Evolutionary conservation across 495 filamentous ascomycete species (phyloP), one percentile per base, ranked within the genome.

Genomic region (Aspergillus conjunctus): DNA sequence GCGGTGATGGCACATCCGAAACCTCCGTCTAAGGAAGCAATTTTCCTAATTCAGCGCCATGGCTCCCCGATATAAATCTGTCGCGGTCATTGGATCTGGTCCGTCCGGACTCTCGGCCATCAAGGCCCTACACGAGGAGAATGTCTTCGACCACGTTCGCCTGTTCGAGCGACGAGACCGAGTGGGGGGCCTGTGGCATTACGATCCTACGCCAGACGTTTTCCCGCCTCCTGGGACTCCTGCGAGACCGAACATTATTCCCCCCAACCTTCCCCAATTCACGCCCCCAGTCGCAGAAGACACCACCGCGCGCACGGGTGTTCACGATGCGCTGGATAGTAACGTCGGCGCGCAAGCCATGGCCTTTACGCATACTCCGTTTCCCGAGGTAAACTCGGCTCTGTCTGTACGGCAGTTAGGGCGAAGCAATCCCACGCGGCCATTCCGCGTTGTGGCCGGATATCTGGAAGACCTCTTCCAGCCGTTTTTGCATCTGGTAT

Each of bases 1-100:
- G 34, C 14, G 34, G 0, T 9, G 6, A 11, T 4, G 37, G 8
- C 3, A 11, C 14, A 41, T 41, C 37, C 37, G 12, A 9, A 2
- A 41, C 37, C 34, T 41, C 37, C 15, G 11, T 6, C 37, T 0
- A 41, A n/a, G 1, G 12, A 41, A 4, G 6, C 11, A 41, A 4
- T 3, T 7, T 37, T 31, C 15, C 0, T 14, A 34, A 31, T 54
- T 14, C 51, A 18, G 12, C 51, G 18, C 32, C 10, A 71, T 71
- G 69, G 20, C 56, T 32, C 65, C 66, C 34, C 63, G 69, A 15
- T 72, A 65, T 48, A 46, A 51, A 43, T 57, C 51, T 15, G 70
- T 85, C 20, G 83, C 81, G 39, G 76, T 84, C 1, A 81, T 85
- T 46, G 81, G 83, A 7, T 75, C 77, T 7, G 81, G 81, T 9